Base-by-base conservation (phyloP, 2,329 filamentous ascomycete genomes). In the Fusarium dimerum region DNA sequence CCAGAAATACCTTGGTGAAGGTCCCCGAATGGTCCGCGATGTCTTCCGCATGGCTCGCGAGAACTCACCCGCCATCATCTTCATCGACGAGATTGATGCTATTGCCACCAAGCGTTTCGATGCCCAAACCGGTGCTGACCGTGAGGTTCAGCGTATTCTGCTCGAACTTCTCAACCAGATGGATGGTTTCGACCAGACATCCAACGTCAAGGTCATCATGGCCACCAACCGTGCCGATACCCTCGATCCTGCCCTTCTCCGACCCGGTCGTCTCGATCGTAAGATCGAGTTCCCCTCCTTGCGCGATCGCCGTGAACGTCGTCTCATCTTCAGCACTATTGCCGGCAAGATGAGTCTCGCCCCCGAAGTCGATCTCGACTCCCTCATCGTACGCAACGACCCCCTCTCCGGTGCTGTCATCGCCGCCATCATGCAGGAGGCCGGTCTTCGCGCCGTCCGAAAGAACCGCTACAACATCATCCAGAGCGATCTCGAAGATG, bases 381-480 rank as follows among this genome's bases (percentile, higher is more conserved):
- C 89, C 61, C 78, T 99, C 67, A 99, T 99, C 68, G 92, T 97
- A 61, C 86, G 94, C 66, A 99, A 97, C 70, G 94, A 99, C 71
- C 94, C 94, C 2, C 78, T 99, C 45, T 95, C 90, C 45, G 94
- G 94, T 65, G 94, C 94, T 51, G 88, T 99, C 65, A 99, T 99
- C 71, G 92, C 94, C 44, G 94, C 94, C 47, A 96, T 99, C 71
- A 99, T 99, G 94, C 94, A 99, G 75, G 94, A 99, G 77, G 94
- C 94, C 32, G 94, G 94, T 62, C 80, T 99, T 63, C 85, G 92
- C 62, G 93, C 93, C 26, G 93, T 97, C 60, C 84, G 93, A 67
- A 97, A 97, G 86, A 97, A 99, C 76, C 82, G 94, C 67, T 99
- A 99, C 77, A 97, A 99, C 75, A 99, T 99, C 72, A 97, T 99